Percentiles rank a stretch among this genome's conserved stretches.
phyloP scores from a whole-genome alignment of 345 rosid species.

The Bretschneidera sinensis region DNA sequence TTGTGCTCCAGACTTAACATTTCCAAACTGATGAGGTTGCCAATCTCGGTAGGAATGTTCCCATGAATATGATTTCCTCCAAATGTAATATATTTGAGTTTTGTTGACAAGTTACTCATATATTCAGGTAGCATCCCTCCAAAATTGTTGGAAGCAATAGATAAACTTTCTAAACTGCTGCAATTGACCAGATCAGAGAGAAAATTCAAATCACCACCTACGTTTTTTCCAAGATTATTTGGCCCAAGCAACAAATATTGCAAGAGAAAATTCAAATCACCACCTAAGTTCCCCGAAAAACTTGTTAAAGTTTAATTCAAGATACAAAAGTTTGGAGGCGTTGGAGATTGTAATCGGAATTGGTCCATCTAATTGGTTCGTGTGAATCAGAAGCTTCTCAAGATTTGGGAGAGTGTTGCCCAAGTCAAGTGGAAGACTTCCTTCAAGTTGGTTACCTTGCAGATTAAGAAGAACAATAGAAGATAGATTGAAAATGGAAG shows the following conservation, averaged over 20 bases:
- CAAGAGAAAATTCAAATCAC: no score
- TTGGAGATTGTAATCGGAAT: conserved; percentile 30
- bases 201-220: conserved; percentile 10
- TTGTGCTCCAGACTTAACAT: neutral
- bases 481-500: conserved; percentile 28
- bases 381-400: conserved; percentile 6
- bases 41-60: conserved; percentile 11
- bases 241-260: no score
- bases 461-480: fast-evolving
- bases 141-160: neutral
- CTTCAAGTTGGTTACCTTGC: neutral
- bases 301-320: neutral
- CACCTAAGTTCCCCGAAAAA: conserved; percentile 15
- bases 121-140: conserved; percentile 6
- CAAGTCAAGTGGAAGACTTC: conserved; percentile 22
- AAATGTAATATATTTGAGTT: neutral
- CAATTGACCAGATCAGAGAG: conserved; percentile 11
- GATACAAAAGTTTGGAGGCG: conserved; percentile 12
- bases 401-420: conserved; percentile 15
- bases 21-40: conserved; percentile 7
- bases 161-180: neutral
- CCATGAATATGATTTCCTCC: conserved; percentile 8
- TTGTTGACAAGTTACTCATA: conserved; percentile 5
- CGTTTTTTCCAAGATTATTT: neutral
- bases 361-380: conserved; percentile 21